Conservation (phyloP, 495 filamentous ascomycete genomes). For the Penicillium mononematosum region DNA sequence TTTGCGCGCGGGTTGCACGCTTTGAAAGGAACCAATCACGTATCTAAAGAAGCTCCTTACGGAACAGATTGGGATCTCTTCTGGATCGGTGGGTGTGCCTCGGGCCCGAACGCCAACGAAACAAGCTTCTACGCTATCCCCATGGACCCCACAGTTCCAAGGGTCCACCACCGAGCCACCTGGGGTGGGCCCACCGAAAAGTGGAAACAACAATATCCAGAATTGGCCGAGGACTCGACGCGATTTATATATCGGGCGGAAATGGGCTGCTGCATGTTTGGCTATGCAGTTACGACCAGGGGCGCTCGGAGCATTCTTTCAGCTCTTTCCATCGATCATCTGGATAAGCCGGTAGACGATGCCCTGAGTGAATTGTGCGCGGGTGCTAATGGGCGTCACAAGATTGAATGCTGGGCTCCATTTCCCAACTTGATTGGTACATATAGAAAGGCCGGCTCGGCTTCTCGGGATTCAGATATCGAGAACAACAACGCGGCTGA, state of each 20-base stretch:
- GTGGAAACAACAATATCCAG: slow-evolving; percentile 25
- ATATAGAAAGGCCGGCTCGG: slow-evolving; percentile 21
- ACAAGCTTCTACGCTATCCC: slow-evolving; percentile 32
- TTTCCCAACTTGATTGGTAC: slow-evolving; percentile 33
- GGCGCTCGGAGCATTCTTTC: slow-evolving; percentile 54
- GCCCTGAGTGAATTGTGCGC: slow-evolving; percentile 31
- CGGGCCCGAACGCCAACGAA: slow-evolving; percentile 23
- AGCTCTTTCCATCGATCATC: slow-evolving; percentile 27
- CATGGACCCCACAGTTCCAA: slow-evolving; percentile 30
- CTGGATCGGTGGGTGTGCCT: slow-evolving; percentile 55
- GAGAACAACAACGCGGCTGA: slow-evolving; percentile 10
- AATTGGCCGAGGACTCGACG: slow-evolving; percentile 25
- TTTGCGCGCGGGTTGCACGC: slow-evolving; percentile 36
- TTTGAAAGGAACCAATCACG: slow-evolving; percentile 25
- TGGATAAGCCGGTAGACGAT: slow-evolving; percentile 28
- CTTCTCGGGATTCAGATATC: slow-evolving; percentile 30
- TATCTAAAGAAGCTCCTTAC: slow-evolving; percentile 47
- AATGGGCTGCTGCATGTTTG: slow-evolving; percentile 30
- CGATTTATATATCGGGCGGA: slow-evolving; percentile 32
- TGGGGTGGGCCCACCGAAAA: slow-evolving; percentile 20
- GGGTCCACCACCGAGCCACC: slow-evolving; percentile 15
- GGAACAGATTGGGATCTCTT: slow-evolving; percentile 59
- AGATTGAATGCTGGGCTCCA: slow-evolving; percentile 30
- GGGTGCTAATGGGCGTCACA: slow-evolving; percentile 17
- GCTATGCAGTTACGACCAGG: slow-evolving; percentile 53